These are phyloP conservation scores for Papiliotrema flavescens DNA, from an alignment of 1,284 basidiomycete species.

Conservation along the genomic window DNA sequence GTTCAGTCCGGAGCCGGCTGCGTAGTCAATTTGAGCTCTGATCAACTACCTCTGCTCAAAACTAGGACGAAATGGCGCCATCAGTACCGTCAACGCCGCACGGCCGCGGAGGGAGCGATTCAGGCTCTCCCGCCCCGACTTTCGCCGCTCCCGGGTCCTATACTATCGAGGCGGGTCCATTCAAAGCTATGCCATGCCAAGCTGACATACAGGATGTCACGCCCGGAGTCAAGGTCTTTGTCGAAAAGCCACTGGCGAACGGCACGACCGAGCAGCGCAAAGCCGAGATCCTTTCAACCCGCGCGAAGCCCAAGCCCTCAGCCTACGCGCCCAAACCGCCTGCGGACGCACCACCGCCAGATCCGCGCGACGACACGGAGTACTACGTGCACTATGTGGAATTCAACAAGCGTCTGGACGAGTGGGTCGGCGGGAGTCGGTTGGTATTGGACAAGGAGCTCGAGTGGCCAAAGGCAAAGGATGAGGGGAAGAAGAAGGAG, in stretches of 20 bases:
- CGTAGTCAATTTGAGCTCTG: slow-evolving; percentile 18
- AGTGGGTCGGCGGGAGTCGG: slow-evolving; percentile 90
- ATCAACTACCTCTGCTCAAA: neutral
- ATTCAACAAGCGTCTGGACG: slow-evolving; percentile 98
- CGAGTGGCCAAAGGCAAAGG: slow-evolving; percentile 70
- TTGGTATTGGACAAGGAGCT: slow-evolving; percentile 81
- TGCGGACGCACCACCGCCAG: slow-evolving; percentile 51
- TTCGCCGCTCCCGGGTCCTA: slow-evolving; percentile 69
- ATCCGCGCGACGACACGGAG: slow-evolving; percentile 67
- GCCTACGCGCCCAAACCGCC: slow-evolving; percentile 58
- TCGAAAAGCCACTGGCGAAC: slow-evolving; percentile 69
- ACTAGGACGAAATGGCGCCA: slow-evolving; percentile 27
- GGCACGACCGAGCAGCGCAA: slow-evolving; percentile 78
- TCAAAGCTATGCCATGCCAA: neutral
- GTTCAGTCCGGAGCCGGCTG: too few relatives aligned
- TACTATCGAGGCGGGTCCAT: slow-evolving; percentile 60
- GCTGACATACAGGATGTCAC: slow-evolving; percentile 62
- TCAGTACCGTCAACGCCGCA: slow-evolving; percentile 38
- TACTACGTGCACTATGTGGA: slow-evolving; percentile 97
- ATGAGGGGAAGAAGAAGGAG: slow-evolving; percentile 47
- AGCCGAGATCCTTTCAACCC: slow-evolving; percentile 88
- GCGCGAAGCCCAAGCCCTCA: slow-evolving; percentile 64
- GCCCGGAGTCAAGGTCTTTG: slow-evolving; percentile 90
- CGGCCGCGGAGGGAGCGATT: slow-evolving; percentile 26
- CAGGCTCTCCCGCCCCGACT: slow-evolving; percentile 50